phyloP scores from a whole-genome alignment of 805 yeast genomes.

The Yarrowia hollandica region DNA sequence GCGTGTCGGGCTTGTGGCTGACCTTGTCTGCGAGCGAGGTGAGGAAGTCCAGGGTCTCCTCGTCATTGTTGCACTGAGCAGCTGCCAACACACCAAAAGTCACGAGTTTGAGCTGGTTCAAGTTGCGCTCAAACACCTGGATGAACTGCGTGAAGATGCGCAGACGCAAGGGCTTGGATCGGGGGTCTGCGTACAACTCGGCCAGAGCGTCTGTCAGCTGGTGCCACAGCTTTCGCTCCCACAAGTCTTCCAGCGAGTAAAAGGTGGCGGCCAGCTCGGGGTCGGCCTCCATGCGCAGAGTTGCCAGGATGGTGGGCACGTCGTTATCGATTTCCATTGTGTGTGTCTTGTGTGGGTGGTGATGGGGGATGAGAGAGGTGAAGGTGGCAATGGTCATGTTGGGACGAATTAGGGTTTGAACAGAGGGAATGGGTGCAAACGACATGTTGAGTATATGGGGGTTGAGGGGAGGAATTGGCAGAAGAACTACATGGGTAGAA shows the following conservation, averaged over 20 bases:
- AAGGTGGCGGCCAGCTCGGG: slow-evolving; percentile 61
- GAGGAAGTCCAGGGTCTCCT: slow-evolving; percentile 56
- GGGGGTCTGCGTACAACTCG: slow-evolving; percentile 58
- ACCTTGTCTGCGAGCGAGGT: slow-evolving; percentile 48
- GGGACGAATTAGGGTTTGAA: neutral
- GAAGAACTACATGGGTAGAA: no score
- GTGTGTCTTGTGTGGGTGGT: neutral
- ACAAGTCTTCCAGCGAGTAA: slow-evolving; percentile 74
- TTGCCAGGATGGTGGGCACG: slow-evolving; percentile 53
- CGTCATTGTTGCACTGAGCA: slow-evolving; percentile 45
- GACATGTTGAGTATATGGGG: no score
- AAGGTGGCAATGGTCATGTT: neutral
- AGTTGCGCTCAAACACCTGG: slow-evolving; percentile 60
- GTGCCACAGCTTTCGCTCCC: slow-evolving; percentile 92
- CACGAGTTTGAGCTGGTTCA: slow-evolving; percentile 77
- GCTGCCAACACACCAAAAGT: slow-evolving; percentile 65
- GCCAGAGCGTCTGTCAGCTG: slow-evolving; percentile 74
- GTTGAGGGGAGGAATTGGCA: neutral
- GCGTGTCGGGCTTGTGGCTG: slow-evolving; percentile 43
- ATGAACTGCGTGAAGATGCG: slow-evolving; percentile 73
- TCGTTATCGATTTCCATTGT: slow-evolving; percentile 37
- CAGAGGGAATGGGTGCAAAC: no score
- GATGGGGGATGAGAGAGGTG: no score
- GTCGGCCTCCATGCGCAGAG: slow-evolving; percentile 66
- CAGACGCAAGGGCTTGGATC: slow-evolving; percentile 56